Evolutionary conservation across 306 rosid genomes (phyloP).

Genomic region (Malus fusca): DNA sequence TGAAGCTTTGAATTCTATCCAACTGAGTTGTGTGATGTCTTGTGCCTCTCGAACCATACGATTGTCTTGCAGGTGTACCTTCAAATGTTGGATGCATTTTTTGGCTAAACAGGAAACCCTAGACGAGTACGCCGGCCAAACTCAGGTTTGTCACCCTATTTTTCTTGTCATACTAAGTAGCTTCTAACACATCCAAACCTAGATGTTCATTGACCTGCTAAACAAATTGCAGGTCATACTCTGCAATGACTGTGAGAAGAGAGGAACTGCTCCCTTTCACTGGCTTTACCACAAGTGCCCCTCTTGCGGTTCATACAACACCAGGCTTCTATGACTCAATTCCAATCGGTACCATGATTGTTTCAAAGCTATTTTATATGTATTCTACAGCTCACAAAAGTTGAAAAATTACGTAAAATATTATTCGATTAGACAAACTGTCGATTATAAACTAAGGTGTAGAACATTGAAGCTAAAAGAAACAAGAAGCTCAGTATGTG

Average conservation of each 20-base stretch:
- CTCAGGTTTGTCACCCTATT: constrained; percentile 52
- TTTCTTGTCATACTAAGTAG: background rate
- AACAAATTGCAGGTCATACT: constrained; percentile 58
- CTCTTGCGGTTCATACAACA: constrained; percentile 76
- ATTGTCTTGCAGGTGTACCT: constrained; percentile 58
- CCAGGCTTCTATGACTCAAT: constrained; percentile 55
- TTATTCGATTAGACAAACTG: background rate
- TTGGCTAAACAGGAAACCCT: constrained; percentile 71
- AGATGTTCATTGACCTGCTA: constrained; percentile 11
- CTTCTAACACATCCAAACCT: background rate
- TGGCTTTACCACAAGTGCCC: constrained; percentile 86
- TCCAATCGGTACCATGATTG: background rate
- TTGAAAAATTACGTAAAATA: background rate
- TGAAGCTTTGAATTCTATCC: constrained; percentile 8
- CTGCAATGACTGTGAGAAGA: constrained; percentile 91
- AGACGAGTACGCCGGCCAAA: constrained; percentile 48
- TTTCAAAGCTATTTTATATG: background rate
- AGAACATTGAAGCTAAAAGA: background rate
- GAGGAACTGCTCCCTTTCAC: constrained; percentile 71
- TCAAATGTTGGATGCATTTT: constrained; percentile 66
- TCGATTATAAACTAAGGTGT: background rate
- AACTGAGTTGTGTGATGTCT: background rate
- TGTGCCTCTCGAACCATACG: constrained; percentile 11
- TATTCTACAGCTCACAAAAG: background rate
- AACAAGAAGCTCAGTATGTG: background rate